A percentile compares a stretch with the other conserved stretches of the same genome.
Conservation (phyloP, 148 eudicot species). For the Diospyros lotus region DNA sequence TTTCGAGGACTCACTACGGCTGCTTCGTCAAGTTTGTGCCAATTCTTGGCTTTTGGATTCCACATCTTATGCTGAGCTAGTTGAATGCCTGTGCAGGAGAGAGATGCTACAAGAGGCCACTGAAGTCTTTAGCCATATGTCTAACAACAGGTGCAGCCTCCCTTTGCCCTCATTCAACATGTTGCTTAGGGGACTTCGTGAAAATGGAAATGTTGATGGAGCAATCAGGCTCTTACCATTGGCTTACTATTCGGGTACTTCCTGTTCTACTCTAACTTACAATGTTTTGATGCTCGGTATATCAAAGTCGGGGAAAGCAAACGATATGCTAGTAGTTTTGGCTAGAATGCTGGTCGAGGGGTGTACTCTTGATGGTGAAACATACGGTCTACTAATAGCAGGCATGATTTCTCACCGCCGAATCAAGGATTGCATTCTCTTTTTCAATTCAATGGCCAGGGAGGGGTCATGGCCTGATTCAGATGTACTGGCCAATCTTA, state of each 20-base stretch:
- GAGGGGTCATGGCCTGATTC: constrained; percentile 31
- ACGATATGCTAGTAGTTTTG: constrained; percentile 19
- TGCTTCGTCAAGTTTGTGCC: constrained; percentile 37
- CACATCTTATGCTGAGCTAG: constrained; percentile 34
- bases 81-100: constrained; percentile 31
- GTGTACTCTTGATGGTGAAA: constrained; percentile 30
- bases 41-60: constrained; percentile 34
- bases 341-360: constrained; percentile 41
- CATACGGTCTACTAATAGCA: constrained; percentile 27
- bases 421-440: constrained; percentile 16
- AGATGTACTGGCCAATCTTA: constrained; percentile 24
- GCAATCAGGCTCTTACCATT: constrained; percentile 24
- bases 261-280: constrained; percentile 25
- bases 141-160: constrained; percentile 23
- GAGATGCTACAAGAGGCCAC: constrained; percentile 33
- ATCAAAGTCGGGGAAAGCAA: constrained; percentile 21
- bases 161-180: constrained; percentile 24
- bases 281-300: constrained; percentile 40
- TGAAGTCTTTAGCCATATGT: constrained; percentile 34
- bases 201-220: constrained; percentile 21
- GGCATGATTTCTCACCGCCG: constrained; percentile 22
- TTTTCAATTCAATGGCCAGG: constrained; percentile 35
- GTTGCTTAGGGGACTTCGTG: constrained; percentile 31
- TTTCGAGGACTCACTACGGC: constrained; percentile 34
- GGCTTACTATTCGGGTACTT: constrained; percentile 24